phyloP scores from a whole-genome alignment of 2,329 filamentous ascomycete species.

The Diaporthe sp. region DNA sequence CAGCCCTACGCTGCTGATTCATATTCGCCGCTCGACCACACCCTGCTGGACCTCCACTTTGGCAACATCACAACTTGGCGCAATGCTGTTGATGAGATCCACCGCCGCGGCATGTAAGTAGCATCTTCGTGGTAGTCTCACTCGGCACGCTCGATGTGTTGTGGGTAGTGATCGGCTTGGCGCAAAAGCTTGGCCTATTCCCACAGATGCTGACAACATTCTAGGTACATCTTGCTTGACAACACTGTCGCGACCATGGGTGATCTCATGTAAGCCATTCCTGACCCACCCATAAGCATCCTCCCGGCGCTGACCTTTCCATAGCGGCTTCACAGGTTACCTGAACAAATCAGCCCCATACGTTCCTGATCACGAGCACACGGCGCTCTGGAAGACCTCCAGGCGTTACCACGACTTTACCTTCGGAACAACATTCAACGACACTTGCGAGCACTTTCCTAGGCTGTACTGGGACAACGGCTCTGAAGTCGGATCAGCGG shows the following conservation, averaged over 20 bases:
- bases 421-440: conserved; percentile 64
- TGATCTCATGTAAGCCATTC: conserved; percentile 57
- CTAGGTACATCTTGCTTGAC: conserved; percentile 63
- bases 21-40: conserved; percentile 71
- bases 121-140: neutral
- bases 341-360: conserved; percentile 70
- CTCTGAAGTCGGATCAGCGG: conserved; percentile 60
- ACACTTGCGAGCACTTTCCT: conserved; percentile 66
- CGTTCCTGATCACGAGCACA: conserved; percentile 63
- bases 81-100: conserved; percentile 69
- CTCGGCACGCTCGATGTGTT: neutral
- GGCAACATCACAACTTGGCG: conserved; percentile 72
- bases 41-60: conserved; percentile 73
- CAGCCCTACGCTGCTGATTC: conserved; percentile 73
- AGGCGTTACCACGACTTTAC: conserved; percentile 70
- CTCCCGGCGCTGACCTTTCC: conserved; percentile 47
- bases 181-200: conserved; percentile 25
- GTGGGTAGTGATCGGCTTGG: neutral
- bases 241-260: conserved; percentile 76
- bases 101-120: conserved; percentile 74
- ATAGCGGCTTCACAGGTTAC: conserved; percentile 67
- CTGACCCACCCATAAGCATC: conserved; percentile 17
- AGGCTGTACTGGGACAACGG: conserved; percentile 72
- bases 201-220: conserved; percentile 18
- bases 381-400: conserved; percentile 67